These are phyloP conservation scores for Penicillium malachiteum DNA, from an alignment of 495 filamentous ascomycete genomes.

Conservation along the genomic window DNA sequence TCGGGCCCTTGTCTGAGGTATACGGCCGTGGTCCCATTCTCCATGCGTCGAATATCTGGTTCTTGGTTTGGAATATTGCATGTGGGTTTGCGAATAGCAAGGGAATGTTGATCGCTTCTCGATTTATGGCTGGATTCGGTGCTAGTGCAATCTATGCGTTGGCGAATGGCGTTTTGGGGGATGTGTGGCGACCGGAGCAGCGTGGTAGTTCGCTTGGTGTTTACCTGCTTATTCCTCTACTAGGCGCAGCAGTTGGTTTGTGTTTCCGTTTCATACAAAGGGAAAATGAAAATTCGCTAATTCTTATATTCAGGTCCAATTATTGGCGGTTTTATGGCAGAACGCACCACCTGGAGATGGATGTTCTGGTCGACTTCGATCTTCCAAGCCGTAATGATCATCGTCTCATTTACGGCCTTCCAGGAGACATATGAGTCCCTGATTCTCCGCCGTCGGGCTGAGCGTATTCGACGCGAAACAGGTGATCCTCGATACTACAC, in stretches of 20 bases:
- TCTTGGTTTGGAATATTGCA: conserved; percentile 51
- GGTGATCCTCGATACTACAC: conserved; percentile 43
- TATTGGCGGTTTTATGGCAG: conserved; percentile 51
- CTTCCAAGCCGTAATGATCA: conserved; percentile 22
- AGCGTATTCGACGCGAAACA: conserved; percentile 53
- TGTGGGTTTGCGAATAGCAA: conserved; percentile 46
- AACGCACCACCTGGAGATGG: conserved; percentile 60
- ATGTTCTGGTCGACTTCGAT: conserved; percentile 46
- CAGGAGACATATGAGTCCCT: conserved; percentile 61
- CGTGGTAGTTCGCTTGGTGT: conserved; percentile 54
- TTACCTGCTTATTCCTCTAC: conserved; percentile 55
- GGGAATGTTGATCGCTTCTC: conserved; percentile 41
- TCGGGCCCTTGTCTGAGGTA: conserved; percentile 66
- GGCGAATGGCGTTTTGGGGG: conserved; percentile 45
- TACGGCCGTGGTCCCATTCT: conserved; percentile 63
- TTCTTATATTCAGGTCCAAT: conserved; percentile 34
- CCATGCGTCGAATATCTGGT: conserved; percentile 57
- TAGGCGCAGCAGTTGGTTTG: conserved; percentile 51
- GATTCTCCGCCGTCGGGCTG: conserved; percentile 52
- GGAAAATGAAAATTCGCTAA: not conserved
- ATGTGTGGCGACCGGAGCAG: conserved; percentile 42
- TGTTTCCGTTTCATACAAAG: not conserved
- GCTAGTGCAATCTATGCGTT: conserved; percentile 42
- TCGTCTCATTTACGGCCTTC: conserved; percentile 29
- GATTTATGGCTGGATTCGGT: conserved; percentile 51